A percentile compares a stretch with the other conserved stretches of the same genome.
Conservation (phyloP, 495 filamentous ascomycete genomes). For the Podospora pseudoanserina region DNA sequence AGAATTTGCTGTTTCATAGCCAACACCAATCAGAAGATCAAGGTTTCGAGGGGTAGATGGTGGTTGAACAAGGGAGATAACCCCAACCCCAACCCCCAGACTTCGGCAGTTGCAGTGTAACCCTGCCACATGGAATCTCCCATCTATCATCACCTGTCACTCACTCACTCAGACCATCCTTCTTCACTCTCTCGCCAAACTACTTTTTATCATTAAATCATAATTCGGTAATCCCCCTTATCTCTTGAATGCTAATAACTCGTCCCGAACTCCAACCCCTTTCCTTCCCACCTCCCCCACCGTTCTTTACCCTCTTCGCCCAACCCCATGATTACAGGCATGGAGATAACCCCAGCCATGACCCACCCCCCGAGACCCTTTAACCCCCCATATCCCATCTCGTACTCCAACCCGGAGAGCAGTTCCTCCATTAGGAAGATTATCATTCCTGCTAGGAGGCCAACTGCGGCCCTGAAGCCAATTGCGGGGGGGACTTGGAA, state of each 20-base stretch:
- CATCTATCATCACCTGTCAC: neutral
- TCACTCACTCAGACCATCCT: neutral
- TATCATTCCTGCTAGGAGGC: conserved; percentile 15
- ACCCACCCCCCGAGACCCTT: neutral
- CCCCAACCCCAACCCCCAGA: neutral
- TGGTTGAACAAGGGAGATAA: neutral
- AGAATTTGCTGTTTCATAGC: neutral
- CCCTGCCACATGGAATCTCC: conserved; percentile 5
- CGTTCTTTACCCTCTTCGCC: conserved; percentile 8
- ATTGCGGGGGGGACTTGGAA: conserved; percentile 28
- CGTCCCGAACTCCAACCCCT: neutral
- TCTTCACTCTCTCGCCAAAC: neutral
- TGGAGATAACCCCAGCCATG: neutral
- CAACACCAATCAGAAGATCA: too few relatives aligned
- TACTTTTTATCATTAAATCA: too few relatives aligned
- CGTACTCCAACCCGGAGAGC: neutral
- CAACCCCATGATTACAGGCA: conserved; percentile 2
- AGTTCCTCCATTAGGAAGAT: conserved; percentile 10
- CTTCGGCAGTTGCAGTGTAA: conserved; percentile 21
- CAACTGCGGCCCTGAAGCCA: conserved; percentile 25
- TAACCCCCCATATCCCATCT: neutral
- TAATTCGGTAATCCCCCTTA: too few relatives aligned
- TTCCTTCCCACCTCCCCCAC: neutral
- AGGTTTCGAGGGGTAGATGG: too few relatives aligned
- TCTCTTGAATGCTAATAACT: neutral